A percentile compares a stretch with the other conserved stretches of the same genome.
phyloP scores from a whole-genome alignment of 2,329 filamentous ascomycete species.

The Paecilomyces sp. region DNA sequence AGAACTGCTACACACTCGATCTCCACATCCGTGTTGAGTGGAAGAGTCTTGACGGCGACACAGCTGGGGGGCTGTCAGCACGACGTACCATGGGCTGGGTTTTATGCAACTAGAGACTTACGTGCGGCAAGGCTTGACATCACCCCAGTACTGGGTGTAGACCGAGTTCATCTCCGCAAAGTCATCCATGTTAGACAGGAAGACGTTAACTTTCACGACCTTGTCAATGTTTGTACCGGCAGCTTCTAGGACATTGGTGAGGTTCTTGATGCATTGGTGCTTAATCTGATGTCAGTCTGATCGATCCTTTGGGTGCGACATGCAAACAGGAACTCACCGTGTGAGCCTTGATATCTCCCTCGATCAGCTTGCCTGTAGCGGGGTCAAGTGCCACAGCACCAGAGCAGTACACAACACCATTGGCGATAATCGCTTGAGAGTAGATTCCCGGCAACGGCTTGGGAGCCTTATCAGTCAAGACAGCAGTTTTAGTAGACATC shows the following conservation, averaged over 20 bases:
- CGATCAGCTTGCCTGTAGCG: slow-evolving; percentile 46
- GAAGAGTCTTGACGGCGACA: slow-evolving; percentile 82
- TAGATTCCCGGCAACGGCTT: slow-evolving; percentile 48
- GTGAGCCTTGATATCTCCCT: slow-evolving; percentile 50
- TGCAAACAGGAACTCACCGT: slow-evolving; percentile 33
- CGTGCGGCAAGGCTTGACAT: slow-evolving; percentile 51
- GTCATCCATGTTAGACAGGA: slow-evolving; percentile 58
- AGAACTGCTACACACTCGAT: slow-evolving; percentile 80
- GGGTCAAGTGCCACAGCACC: slow-evolving; percentile 56
- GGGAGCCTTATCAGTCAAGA: slow-evolving; percentile 44
- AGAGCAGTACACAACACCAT: slow-evolving; percentile 65
- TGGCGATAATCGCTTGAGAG: slow-evolving; percentile 55
- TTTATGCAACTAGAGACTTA: slow-evolving; percentile 10
- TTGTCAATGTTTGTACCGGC: slow-evolving; percentile 54
- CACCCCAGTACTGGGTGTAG: slow-evolving; percentile 66
- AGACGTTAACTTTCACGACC: slow-evolving; percentile 62
- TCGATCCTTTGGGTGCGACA: background rate
- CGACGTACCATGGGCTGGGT: background rate
- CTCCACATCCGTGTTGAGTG: slow-evolving; percentile 79
- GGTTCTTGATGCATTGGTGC: slow-evolving; percentile 54
- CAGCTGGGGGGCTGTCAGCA: slow-evolving; percentile 40
- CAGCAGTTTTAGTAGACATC: slow-evolving; percentile 32
- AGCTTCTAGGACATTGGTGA: slow-evolving; percentile 52
- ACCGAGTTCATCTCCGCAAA: slow-evolving; percentile 75
- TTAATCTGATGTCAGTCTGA: slow-evolving; percentile 9